phyloP scores from a whole-genome alignment of 441 rosid species.

The Gossypium aridum region DNA sequence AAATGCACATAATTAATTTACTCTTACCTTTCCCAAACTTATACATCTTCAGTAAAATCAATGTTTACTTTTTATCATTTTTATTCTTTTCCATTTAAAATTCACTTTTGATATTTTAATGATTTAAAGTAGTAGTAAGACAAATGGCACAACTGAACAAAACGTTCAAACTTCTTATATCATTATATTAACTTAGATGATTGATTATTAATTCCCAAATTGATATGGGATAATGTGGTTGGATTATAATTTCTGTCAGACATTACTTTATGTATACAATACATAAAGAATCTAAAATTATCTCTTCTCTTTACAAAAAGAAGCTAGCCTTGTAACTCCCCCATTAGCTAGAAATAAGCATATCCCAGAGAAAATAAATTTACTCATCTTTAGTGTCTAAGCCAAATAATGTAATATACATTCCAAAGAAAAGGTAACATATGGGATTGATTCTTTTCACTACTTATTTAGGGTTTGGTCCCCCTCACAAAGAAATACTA shows the following conservation, averaged over 20 bases:
- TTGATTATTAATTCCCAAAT: too few relatives aligned
- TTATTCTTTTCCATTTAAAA: background rate
- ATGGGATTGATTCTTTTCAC: background rate
- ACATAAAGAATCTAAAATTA: too few relatives aligned
- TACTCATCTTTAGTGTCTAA: background rate
- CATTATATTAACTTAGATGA: too few relatives aligned
- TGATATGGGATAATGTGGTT: too few relatives aligned
- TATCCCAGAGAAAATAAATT: constrained; percentile 12
- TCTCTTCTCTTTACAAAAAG: background rate
- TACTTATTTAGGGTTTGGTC: constrained; percentile 14
- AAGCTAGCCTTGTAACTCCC: too few relatives aligned
- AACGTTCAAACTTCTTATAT: too few relatives aligned
- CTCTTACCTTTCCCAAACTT: background rate
- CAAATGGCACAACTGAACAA: too few relatives aligned
- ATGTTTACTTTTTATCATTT: background rate
- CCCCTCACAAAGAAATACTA: constrained; percentile 14
- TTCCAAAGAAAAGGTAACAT: constrained; percentile 1
- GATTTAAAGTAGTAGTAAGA: too few relatives aligned
- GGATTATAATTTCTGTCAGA: too few relatives aligned
- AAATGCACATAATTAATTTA: background rate
- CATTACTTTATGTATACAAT: too few relatives aligned
- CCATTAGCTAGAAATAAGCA: background rate
- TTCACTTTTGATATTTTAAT: too few relatives aligned
- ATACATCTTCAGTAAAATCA: background rate
- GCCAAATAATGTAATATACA: constrained; percentile 1